A percentile compares a stretch with the other conserved stretches of the same genome.
These are phyloP conservation scores for Barnettozyma salicaria DNA, from an alignment of 805 yeast genomes.

Conservation along the genomic window DNA sequence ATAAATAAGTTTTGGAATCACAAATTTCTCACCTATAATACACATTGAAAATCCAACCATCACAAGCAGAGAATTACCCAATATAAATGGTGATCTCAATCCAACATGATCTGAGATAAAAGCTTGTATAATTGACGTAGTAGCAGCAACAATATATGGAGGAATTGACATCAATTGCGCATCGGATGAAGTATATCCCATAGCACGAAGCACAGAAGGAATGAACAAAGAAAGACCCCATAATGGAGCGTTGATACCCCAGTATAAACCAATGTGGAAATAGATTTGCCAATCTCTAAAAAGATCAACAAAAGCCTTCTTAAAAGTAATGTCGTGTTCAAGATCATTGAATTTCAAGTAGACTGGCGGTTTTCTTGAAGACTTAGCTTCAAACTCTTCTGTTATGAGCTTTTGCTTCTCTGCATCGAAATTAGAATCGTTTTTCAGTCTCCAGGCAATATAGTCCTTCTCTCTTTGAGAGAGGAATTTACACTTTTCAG, in stretches of 20 bases:
- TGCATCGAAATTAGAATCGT: conserved; percentile 4
- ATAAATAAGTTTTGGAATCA: conserved; percentile 25
- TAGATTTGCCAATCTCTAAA: conserved; percentile 30
- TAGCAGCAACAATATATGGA: conserved; percentile 31
- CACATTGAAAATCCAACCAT: conserved; percentile 31
- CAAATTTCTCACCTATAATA: conserved; percentile 23
- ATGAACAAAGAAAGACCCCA: conserved; percentile 35
- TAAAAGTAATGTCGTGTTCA: conserved; percentile 9
- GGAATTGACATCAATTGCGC: conserved; percentile 42
- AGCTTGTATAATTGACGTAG: conserved; percentile 24
- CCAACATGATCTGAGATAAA: conserved; percentile 25
- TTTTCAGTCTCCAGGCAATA: conserved; percentile 16
- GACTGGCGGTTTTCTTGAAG: conserved; percentile 7
- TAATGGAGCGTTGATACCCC: conserved; percentile 29
- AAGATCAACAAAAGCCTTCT: conserved; percentile 16
- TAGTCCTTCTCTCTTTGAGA: conserved; percentile 29
- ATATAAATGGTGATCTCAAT: conserved; percentile 28
- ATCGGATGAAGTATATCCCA: conserved; percentile 34
- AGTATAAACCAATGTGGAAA: conserved; percentile 25
- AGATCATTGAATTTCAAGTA: conserved; percentile 10
- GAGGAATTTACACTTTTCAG: conserved; percentile 38
- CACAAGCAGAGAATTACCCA: conserved; percentile 26
- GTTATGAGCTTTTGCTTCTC: conserved; percentile 1
- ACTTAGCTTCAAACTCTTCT: conserved; percentile 1
- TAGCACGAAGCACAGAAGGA: conserved; percentile 35